These are phyloP conservation scores for Keqinozyma sinolaborantium DNA, from an alignment of 1,139 yeast species.

Conservation along the genomic window DNA sequence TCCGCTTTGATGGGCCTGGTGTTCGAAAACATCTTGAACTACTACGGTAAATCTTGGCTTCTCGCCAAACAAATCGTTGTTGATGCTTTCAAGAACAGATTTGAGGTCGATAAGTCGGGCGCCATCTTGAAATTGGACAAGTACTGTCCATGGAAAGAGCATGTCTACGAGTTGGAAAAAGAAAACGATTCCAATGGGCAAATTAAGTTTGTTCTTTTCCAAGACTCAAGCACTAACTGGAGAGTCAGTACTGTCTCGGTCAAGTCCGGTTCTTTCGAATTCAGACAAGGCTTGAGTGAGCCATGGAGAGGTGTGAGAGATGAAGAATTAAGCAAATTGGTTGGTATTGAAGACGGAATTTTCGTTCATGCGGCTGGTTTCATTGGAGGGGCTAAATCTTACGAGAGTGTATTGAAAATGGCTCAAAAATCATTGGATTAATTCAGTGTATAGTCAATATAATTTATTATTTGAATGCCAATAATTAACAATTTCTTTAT, in stretches of 20 bases:
- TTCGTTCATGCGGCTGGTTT: conserved; percentile 97
- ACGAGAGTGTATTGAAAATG: conserved; percentile 72
- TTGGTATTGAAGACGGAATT: conserved; percentile 82
- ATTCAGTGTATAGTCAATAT: background rate
- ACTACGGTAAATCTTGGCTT: conserved; percentile 83
- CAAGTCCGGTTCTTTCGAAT: conserved; percentile 70
- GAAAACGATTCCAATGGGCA: conserved; percentile 53
- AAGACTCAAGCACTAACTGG: conserved; percentile 73
- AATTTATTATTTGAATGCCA: background rate
- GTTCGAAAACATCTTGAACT: conserved; percentile 63
- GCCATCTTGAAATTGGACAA: conserved; percentile 66
- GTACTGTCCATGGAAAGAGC: conserved; percentile 95
- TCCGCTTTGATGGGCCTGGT: conserved; percentile 80
- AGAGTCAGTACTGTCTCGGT: conserved; percentile 89
- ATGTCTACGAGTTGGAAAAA: conserved; percentile 70
- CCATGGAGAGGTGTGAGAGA: conserved; percentile 94
- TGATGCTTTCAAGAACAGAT: conserved; percentile 59
- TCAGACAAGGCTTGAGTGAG: conserved; percentile 85
- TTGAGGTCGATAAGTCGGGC: conserved; percentile 58
- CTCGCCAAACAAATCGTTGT: conserved; percentile 83
- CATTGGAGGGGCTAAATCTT: conserved; percentile 88
- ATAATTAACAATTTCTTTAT: too few species aligned
- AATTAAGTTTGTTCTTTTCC: conserved; percentile 74
- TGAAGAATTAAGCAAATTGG: conserved; percentile 63
- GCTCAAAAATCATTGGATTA: conserved; percentile 58